Base-by-base conservation (phyloP, 768 basidiomycete genomes). In the Boletellus ananas region DNA sequence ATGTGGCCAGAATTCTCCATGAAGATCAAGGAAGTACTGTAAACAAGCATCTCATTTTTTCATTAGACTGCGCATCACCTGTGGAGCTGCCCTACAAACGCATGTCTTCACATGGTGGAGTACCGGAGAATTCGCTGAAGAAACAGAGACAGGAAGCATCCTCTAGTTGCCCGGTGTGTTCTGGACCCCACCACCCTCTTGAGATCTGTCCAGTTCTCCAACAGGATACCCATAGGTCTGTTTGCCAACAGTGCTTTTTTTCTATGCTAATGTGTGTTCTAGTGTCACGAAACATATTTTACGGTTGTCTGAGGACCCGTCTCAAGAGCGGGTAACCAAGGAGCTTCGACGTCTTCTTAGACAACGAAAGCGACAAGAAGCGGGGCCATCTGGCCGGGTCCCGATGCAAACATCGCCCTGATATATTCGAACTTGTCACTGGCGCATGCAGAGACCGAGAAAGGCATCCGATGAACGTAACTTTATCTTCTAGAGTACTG, bases 131-230 rank as follows among this genome's bases (percentile, higher is more conserved):
- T 34, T 40, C 47, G 14, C 36, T 61, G 48, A 78, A 79, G 66
- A 77, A 75, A 58, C 56, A 68, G 8, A 74, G 72, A 50, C 55
- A 68, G 6, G 43, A 45, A 16, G 54, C 4, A 17, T 34, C 21
- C 6, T 34, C 46, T 21, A 20, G 54, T 18, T 88, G 85, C 53
- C 59, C 66, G 4, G 68, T 86, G 35, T 88, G 87, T 37, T 56
- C 54, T 25, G 53, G 66, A 4, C 68, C 75, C 35, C 62, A 67
- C 35, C 83, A 84, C 62, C 51, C 71, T 18, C 54, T 79, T 10
- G 74, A 78, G 59, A 72, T 76, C 23, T 90, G 88, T 59, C 78
- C 83, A 14, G 59, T 79, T 20, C 74, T 84, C 3, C 52, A 51
- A 6, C 70, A 72, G 45, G 87, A 85, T 2, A 69, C 79, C 1